These are phyloP conservation scores for Penicillium pulvis DNA, from an alignment of 495 filamentous ascomycete species.

Conservation along the genomic window DNA sequence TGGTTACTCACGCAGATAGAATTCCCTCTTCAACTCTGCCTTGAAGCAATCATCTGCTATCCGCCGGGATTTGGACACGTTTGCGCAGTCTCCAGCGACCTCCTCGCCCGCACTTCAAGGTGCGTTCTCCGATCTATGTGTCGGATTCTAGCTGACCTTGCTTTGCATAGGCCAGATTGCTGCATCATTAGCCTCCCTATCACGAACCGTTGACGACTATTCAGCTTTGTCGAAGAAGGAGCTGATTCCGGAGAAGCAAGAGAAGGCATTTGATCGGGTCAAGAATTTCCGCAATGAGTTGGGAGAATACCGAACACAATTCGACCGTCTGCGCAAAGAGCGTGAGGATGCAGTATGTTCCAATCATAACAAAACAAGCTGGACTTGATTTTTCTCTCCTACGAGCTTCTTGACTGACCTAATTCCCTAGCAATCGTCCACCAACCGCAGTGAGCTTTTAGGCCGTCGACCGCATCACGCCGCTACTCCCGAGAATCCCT, in stretches of 20 bases:
- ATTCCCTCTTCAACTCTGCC: conserved; percentile 93
- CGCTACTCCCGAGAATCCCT: conserved; percentile 93
- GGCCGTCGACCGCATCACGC: conserved; percentile 86
- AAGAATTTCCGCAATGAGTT: conserved; percentile 85
- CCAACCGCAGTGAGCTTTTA: conserved; percentile 80
- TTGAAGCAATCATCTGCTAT: conserved; percentile 89
- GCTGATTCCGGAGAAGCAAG: conserved; percentile 80
- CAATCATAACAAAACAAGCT: background rate
- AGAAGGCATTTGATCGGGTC: conserved; percentile 85
- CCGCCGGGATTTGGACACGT: conserved; percentile 77
- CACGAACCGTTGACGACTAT: conserved; percentile 94
- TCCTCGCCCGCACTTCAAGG: conserved; percentile 68
- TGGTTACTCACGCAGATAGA: conserved; percentile 48
- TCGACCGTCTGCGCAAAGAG: conserved; percentile 74
- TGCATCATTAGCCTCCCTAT: conserved; percentile 83
- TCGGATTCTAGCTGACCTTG: conserved; percentile 2
- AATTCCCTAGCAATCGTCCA: conserved; percentile 56
- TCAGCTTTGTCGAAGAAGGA: conserved; percentile 81
- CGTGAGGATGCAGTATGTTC: conserved; percentile 67
- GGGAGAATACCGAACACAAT: conserved; percentile 70
- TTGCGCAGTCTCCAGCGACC: conserved; percentile 62
- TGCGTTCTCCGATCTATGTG: background rate
- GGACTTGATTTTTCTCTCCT: background rate
- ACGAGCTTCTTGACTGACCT: conserved; percentile 3
- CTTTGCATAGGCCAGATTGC: conserved; percentile 66